phyloP scores from a whole-genome alignment of 352 stramenopile species.

The Peronospora belbahrii region DNA sequence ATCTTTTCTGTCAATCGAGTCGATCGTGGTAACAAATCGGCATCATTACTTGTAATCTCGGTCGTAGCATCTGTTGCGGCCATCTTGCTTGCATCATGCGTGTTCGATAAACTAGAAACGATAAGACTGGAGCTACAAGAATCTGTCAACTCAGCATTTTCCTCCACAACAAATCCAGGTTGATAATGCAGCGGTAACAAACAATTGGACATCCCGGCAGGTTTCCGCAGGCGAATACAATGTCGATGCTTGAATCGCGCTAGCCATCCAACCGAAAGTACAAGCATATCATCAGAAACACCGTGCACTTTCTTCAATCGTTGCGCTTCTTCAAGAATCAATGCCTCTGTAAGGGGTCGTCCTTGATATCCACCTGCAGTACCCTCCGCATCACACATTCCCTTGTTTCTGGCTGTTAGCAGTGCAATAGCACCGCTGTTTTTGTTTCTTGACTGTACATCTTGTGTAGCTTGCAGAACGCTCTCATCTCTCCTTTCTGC shows the following conservation, averaged over 20 bases:
- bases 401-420: neutral
- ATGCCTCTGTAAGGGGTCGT: slow-evolving; percentile 42
- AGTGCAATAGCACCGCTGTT: neutral
- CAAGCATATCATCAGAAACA: slow-evolving; percentile 55
- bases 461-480: neutral
- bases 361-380: neutral
- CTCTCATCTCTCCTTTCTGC: neutral
- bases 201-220: slow-evolving; percentile 8
- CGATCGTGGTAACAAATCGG: neutral
- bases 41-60: neutral
- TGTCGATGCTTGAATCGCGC: slow-evolving; percentile 66
- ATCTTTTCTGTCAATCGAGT: slow-evolving; percentile 1
- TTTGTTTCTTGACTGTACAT: neutral
- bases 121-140: slow-evolving; percentile 7
- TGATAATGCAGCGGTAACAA: neutral
- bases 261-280: slow-evolving; percentile 69
- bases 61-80: neutral
- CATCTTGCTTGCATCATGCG: neutral
- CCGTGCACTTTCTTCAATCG: slow-evolving; percentile 56
- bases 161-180: neutral
- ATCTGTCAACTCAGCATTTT: slow-evolving; percentile 1
- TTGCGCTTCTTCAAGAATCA: slow-evolving; percentile 72
- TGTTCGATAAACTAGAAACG: neutral
- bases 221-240: slow-evolving; percentile 57
- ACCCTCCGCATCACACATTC: neutral